A percentile compares a stretch with the other conserved stretches of the same genome.
Evolutionary conservation across 2,329 filamentous ascomycete genomes (phyloP).

Genomic region (Aspergillus spinulosporus): DNA sequence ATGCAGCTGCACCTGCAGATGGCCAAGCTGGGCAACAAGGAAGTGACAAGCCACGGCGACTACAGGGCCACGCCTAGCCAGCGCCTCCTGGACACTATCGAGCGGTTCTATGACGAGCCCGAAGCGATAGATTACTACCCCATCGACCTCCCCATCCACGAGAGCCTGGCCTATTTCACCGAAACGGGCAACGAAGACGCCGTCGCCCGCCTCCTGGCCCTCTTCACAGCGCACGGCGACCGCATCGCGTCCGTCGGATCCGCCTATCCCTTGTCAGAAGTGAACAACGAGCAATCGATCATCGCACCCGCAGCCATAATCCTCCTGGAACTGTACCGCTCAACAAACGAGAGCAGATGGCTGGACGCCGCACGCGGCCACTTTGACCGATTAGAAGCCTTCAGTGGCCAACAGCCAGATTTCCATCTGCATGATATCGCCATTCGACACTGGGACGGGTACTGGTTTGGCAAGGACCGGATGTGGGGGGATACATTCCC

Average conservation of each 20-base stretch:
- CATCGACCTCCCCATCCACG: neutral
- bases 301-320: neutral
- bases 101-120: neutral
- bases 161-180: neutral
- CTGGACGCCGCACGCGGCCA: neutral
- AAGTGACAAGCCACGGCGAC: neutral
- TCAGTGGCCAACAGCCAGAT: neutral
- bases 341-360: neutral
- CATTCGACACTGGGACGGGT: slow-evolving; percentile 6
- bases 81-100: neutral
- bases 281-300: neutral
- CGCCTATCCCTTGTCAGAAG: neutral
- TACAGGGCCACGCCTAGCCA: neutral
- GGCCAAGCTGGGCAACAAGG: neutral
- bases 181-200: neutral
- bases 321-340: neutral
- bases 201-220: neutral
- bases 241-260: neutral
- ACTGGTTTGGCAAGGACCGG: slow-evolving; percentile 9
- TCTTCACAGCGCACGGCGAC: neutral
- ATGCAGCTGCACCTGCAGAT: slow-evolving; percentile 1
- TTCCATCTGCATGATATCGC: neutral
- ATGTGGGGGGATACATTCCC: slow-evolving; percentile 6
- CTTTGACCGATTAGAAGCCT: neutral
- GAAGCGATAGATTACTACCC: neutral